Evolutionary conservation across 2,329 filamentous ascomycete species (phyloP), one percentile per base, ranked within the genome.

Genomic region (Fusarium illudens): DNA sequence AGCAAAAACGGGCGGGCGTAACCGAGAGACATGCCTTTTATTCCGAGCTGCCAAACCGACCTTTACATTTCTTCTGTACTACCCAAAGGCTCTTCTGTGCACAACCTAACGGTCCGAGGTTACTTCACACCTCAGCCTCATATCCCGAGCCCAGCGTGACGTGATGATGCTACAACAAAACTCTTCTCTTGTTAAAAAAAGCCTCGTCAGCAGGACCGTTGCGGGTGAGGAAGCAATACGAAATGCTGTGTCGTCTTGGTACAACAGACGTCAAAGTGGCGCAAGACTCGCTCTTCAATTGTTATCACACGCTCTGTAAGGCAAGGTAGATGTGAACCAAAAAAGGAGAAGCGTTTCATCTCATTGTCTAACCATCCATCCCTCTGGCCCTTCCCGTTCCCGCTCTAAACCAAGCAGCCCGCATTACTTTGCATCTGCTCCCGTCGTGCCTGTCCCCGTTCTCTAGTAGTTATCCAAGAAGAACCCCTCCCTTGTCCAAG

Each of bases 261-360:
- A 70, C 67, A 68, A 70, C 67, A 70, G 67, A 70, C 51, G 67
- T 70, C 67, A 70, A 68, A 27, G 57, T 65, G 60, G 64, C 54
- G 53, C 52, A 51, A 61, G 48, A 29, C 30, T 22, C 12, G 15
- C 48, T 15, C 13, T 12, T 32, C 17, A 34, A 36, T 4, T n/a
- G n/a, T n/a, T n/a, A 37, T 52, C 27, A 29, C n/a, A n/a, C n/a
- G n/a, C n/a, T n/a, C n/a, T n/a, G n/a, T n/a, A n/a, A n/a, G n/a
- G n/a, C n/a, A n/a, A 51, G 15, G 7, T 15, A 50, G 30, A 10
- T 32, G 30, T 42, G 37, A 27, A 44, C 11, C 20, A 17, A 25
- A 57, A 60, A 64, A 46, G 25, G 66, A 70, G 66, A 52, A 58
- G 59, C 36, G 63, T 67, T 69, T 70, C 55, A 44, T 63, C 59